phyloP scores from a whole-genome alignment of 176 grass and related monocot species.

The Raddia distichophylla region DNA sequence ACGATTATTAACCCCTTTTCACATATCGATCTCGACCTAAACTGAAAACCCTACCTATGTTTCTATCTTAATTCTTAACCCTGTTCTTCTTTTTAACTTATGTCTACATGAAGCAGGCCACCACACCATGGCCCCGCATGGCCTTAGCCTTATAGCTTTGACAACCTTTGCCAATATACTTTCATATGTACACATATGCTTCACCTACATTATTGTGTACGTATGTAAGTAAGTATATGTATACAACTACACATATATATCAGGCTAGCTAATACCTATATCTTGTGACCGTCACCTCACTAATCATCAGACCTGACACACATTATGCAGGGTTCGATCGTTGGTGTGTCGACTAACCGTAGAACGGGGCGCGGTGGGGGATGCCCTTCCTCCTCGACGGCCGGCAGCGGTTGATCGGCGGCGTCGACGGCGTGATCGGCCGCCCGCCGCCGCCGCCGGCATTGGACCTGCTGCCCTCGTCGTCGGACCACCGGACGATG shows the following conservation, averaged over 20 bases:
- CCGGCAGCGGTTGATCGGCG: slow-evolving; percentile 59
- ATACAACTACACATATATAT: slow-evolving; percentile 39
- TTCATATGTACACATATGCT: slow-evolving; percentile 35
- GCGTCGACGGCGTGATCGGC: slow-evolving; percentile 49
- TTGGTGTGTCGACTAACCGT: slow-evolving; percentile 41
- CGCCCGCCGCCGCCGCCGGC: not conserved
- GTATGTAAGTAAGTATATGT: slow-evolving; percentile 20
- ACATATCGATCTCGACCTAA: slow-evolving; percentile 55
- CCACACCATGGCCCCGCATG: not conserved
- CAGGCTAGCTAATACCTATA: slow-evolving; percentile 49
- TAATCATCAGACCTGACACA: slow-evolving; percentile 36
- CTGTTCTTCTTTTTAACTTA: slow-evolving; percentile 24
- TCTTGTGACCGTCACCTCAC: slow-evolving; percentile 29
- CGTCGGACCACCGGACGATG: slow-evolving; percentile 49
- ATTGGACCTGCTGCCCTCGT: slow-evolving; percentile 57
- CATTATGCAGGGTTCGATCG: not conserved
- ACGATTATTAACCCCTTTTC: slow-evolving; percentile 25
- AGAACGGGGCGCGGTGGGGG: slow-evolving; percentile 63
- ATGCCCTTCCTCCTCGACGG: slow-evolving; percentile 67
- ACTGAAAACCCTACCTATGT: slow-evolving; percentile 44
- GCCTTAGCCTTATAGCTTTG: not conserved
- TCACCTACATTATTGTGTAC: slow-evolving; percentile 44
- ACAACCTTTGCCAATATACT: slow-evolving; percentile 45
- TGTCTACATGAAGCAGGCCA: slow-evolving; percentile 37
- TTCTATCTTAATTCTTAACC: slow-evolving; percentile 19